Conservation (phyloP, 768 basidiomycete genomes). For the Pleurotus salmoneostramineus region DNA sequence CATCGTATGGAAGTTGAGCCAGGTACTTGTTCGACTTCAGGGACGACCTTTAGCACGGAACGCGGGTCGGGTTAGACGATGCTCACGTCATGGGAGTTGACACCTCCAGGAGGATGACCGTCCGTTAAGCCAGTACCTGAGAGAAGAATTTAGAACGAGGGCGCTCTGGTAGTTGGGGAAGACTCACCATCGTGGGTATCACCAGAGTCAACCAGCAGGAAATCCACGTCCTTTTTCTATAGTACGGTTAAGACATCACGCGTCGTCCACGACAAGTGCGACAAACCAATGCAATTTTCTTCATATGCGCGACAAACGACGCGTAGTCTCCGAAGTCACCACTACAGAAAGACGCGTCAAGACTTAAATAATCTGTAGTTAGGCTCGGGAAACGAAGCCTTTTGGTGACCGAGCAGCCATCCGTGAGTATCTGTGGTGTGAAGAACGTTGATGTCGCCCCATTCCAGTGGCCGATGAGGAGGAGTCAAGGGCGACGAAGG, state of each 20-base stretch:
- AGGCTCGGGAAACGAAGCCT: constrained; percentile 67
- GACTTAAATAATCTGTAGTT: constrained; percentile 59
- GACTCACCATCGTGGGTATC: constrained; percentile 65
- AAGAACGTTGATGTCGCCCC: constrained; percentile 89
- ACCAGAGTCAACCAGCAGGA: constrained; percentile 77
- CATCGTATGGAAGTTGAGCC: constrained; percentile 69
- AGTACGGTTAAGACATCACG: too few species aligned
- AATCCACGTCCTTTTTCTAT: constrained; percentile 70
- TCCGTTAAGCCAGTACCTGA: constrained; percentile 78
- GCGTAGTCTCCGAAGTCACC: constrained; percentile 17
- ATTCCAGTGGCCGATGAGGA: constrained; percentile 67
- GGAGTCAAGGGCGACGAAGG: constrained; percentile 40
- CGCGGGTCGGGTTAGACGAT: too few species aligned
- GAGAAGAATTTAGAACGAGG: not conserved
- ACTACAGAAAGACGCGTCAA: not conserved
- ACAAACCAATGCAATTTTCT: constrained; percentile 1
- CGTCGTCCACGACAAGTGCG: too few species aligned
- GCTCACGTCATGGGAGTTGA: constrained; percentile 69
- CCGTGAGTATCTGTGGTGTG: constrained; percentile 81
- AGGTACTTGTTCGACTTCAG: constrained; percentile 73
- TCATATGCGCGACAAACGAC: constrained; percentile 14
- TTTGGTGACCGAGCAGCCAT: constrained; percentile 84
- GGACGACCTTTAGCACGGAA: too few species aligned
- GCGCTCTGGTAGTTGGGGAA: not conserved
- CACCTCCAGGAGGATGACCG: constrained; percentile 62